These are phyloP conservation scores for Themeda triandra DNA, from an alignment of 176 grass and related monocot genomes.

Conservation along the genomic window DNA sequence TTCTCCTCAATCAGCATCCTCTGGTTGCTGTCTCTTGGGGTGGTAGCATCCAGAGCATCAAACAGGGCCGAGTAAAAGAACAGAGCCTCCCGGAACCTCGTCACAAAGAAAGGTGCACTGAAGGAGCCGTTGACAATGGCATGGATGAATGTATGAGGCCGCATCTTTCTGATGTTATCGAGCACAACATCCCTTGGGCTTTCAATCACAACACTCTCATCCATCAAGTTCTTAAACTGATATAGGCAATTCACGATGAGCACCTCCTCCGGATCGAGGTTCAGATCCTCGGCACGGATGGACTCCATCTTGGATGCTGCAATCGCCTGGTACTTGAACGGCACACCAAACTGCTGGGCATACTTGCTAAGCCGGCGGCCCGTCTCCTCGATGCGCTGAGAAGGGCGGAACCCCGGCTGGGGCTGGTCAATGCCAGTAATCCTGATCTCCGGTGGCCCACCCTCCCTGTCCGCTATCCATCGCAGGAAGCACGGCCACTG, in stretches of 20 bases:
- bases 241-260: constrained; percentile 61
- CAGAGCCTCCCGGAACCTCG: constrained; percentile 72
- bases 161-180: constrained; percentile 60
- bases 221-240: constrained; percentile 70
- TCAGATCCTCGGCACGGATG: constrained; percentile 47
- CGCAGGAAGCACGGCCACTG: too few species aligned
- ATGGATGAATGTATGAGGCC: constrained; percentile 58
- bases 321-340: neutral
- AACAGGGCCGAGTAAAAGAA: constrained; percentile 76
- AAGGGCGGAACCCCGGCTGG: constrained; percentile 70
- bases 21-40: constrained; percentile 64
- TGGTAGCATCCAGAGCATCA: constrained; percentile 70
- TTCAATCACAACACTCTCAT: constrained; percentile 69
- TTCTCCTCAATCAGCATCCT: constrained; percentile 70
- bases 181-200: constrained; percentile 71
- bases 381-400: constrained; percentile 47
- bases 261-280: constrained; percentile 56
- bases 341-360: too few species aligned
- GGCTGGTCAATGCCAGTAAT: constrained; percentile 70
- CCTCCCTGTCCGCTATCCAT: neutral
- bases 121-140: constrained; percentile 65
- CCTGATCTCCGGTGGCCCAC: constrained; percentile 60
- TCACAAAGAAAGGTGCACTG: constrained; percentile 79
- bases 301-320: constrained; percentile 57
- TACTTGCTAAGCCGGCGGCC: too few species aligned